Base-by-base conservation (phyloP, 352 stramenopile genomes). In the Pythium diclinum region DNA sequence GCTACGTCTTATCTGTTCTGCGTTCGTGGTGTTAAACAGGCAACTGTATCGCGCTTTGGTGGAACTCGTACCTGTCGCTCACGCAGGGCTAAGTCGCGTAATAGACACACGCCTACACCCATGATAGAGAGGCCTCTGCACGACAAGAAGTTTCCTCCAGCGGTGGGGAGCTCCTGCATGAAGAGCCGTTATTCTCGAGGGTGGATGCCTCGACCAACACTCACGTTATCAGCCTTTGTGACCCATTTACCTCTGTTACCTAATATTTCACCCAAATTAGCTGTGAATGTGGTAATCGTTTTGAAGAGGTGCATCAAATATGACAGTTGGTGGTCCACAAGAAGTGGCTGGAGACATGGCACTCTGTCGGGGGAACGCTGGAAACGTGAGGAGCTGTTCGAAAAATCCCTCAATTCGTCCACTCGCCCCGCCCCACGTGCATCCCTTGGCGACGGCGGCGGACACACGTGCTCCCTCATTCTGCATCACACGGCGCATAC, bases 41-140 rank as follows among this genome's bases (percentile, higher is more conserved):
- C 63, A 90, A 90, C 57, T 76, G 73, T 56, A 66, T 89, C 33
- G 81, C 81, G 30, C 78, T 92, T 30, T 90, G 81, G 83, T 92
- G 83, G 83, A 92, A 89, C 61, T 76, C 79, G 69, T 92, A 92
- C 69, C 68, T 92, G 56, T 90, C 81, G 34, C 79, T 92, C 67
- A 69, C 76, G 34, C 81, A 89, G 64, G 65, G 68, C 51, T 85
- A 69, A 61, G 16, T 21, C n/a, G 6, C 48, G 4, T 17, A 25
- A 38, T 34, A 25, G 23, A 47, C 44, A 21, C 6, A 46, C 17
- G 3, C 40, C 17, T 11, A 23, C 4, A 13, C 17, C 8, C 17
- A 30, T 16, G n/a, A 51, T n/a, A 32, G 44, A 51, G 44, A 51
- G n/a, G 14, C 6, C 8, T 6, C 42, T 2, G 0, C 13, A 36